Evolutionary conservation across 1,284 basidiomycete genomes (phyloP).

Genomic region (Puccinia novopanici): DNA sequence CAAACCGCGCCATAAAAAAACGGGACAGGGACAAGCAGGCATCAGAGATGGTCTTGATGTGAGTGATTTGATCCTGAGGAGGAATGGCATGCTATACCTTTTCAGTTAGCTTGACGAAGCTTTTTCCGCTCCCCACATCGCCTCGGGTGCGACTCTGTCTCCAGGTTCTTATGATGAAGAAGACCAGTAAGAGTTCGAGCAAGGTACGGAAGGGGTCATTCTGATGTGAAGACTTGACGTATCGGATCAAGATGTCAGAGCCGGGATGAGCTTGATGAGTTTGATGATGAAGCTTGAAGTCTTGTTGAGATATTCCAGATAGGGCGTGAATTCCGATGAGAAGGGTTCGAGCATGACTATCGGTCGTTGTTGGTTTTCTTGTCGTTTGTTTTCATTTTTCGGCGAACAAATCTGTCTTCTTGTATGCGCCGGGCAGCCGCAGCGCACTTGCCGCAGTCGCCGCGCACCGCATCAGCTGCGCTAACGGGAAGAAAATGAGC

Average conservation of each 20-base stretch:
- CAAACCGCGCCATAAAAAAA: background rate
- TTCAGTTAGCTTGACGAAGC: constrained; percentile 85
- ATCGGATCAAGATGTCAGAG: constrained; percentile 83
- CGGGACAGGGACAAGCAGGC: background rate
- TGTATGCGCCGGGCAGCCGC: background rate
- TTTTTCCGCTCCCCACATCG: constrained; percentile 69
- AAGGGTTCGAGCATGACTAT: constrained; percentile 30
- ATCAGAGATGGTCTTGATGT: constrained; percentile 1
- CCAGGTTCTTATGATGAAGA: constrained; percentile 85
- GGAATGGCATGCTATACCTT: constrained; percentile 68
- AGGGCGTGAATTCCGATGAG: constrained; percentile 39
- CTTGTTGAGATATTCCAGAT: constrained; percentile 40
- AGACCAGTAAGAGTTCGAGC: constrained; percentile 82
- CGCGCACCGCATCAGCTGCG: background rate
- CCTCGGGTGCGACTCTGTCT: constrained; percentile 84
- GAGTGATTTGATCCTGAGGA: background rate
- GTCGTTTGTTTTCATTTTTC: background rate
- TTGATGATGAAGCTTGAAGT: constrained; percentile 65
- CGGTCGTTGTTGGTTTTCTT: background rate
- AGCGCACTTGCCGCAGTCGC: background rate
- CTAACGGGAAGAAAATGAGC: too few species aligned
- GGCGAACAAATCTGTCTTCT: background rate
- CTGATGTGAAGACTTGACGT: constrained; percentile 77
- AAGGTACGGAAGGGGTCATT: constrained; percentile 80
- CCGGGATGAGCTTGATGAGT: constrained; percentile 67